These are phyloP conservation scores for Nyssa sinensis DNA, from an alignment of 148 eudicot species.

Conservation along the genomic window DNA sequence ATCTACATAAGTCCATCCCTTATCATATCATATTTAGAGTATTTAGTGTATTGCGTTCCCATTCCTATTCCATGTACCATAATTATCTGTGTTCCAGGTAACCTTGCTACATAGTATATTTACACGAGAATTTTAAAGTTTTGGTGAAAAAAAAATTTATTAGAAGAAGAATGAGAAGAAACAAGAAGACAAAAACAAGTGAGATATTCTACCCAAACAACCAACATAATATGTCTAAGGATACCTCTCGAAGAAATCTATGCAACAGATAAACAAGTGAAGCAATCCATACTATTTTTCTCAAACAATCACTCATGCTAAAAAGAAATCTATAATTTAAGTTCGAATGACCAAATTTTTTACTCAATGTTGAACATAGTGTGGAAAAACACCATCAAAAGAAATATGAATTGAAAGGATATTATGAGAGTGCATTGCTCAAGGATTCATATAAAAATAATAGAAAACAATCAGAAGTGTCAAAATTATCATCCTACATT, in stretches of 20 bases:
- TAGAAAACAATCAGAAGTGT: background rate
- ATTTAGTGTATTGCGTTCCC: too few species aligned
- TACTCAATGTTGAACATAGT: background rate
- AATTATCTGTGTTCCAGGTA: too few species aligned
- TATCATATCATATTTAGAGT: too few species aligned
- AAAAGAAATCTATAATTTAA: background rate
- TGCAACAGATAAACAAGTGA: background rate
- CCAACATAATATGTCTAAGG: background rate
- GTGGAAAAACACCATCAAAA: background rate
- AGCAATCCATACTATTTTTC: background rate
- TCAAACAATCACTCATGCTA: background rate
- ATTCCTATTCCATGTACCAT: too few species aligned
- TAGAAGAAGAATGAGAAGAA: background rate
- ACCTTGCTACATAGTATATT: background rate
- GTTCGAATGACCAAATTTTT: background rate
- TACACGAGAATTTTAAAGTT: background rate
- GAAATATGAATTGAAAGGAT: background rate
- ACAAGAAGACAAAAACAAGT: background rate
- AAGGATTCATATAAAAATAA: background rate
- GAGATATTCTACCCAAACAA: background rate
- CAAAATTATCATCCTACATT: background rate
- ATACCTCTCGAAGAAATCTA: background rate
- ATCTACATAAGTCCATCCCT: too few species aligned
- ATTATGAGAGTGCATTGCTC: background rate
- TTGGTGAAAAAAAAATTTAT: background rate